phyloP scores from a whole-genome alignment of 345 rosid species.

The Kandelia obovata region DNA sequence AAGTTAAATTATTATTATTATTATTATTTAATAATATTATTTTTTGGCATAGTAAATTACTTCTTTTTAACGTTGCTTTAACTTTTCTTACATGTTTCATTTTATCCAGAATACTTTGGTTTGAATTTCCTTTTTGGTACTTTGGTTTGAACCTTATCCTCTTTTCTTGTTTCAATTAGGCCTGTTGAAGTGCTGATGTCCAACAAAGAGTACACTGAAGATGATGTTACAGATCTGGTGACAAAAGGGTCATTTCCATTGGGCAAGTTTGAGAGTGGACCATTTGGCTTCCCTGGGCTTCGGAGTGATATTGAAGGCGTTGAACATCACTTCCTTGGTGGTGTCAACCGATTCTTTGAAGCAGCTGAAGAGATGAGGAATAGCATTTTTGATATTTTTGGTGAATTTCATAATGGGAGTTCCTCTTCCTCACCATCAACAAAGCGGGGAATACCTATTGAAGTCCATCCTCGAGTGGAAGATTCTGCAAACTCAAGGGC shows the following conservation, averaged over 20 bases:
- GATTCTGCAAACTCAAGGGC: constrained; percentile 23
- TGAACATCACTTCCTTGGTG: constrained; percentile 54
- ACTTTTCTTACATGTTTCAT: background rate
- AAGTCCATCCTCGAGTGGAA: constrained; percentile 38
- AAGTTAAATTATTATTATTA: too few relatives aligned
- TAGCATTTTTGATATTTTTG: constrained; percentile 53
- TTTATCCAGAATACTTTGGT: background rate
- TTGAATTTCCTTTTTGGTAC: background rate
- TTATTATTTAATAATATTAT: too few relatives aligned
- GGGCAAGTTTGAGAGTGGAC: constrained; percentile 31
- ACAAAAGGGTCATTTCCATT: constrained; percentile 29
- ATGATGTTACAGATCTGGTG: constrained; percentile 68
- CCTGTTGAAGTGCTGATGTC: constrained; percentile 68
- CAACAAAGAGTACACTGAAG: constrained; percentile 82
- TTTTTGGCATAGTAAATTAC: too few relatives aligned
- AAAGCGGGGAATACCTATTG: constrained; percentile 50
- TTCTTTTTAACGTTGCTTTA: background rate
- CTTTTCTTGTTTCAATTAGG: constrained; percentile 34
- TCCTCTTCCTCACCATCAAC: constrained; percentile 32
- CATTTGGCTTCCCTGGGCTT: constrained; percentile 69
- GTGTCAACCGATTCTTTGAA: constrained; percentile 54
- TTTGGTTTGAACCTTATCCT: background rate
- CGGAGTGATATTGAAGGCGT: constrained; percentile 60
- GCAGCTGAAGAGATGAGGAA: constrained; percentile 72
- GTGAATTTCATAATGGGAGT: constrained; percentile 25